A percentile compares a stretch with the other conserved stretches of the same genome.
Conservation (phyloP, 495 filamentous ascomycete species). For the Collariella sp. region DNA sequence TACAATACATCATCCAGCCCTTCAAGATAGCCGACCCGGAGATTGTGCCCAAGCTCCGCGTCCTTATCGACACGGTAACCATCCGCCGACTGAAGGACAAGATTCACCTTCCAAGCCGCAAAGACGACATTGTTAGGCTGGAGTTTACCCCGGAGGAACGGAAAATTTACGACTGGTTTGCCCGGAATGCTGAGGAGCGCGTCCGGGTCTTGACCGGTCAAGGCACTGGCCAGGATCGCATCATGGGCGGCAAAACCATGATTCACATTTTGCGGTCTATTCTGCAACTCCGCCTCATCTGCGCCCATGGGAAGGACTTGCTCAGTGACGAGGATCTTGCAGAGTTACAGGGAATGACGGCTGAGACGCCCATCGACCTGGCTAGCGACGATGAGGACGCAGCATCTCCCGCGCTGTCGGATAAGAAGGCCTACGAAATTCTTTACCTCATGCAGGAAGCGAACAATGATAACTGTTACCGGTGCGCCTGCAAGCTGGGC, state of each 20-base stretch:
- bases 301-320: conserved; percentile 84
- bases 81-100: conserved; percentile 87
- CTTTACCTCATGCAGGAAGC: conserved; percentile 72
- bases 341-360: conserved; percentile 65
- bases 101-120: conserved; percentile 68
- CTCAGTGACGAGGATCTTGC: conserved; percentile 74
- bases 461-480: conserved; percentile 57
- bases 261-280: conserved; percentile 86
- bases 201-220: conserved; percentile 43
- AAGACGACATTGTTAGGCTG: conserved; percentile 61
- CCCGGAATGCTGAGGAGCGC: conserved; percentile 43
- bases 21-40: conserved; percentile 76
- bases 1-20: conserved; percentile 66
- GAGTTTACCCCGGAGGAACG: conserved; percentile 45
- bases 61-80: conserved; percentile 90
- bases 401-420: conserved; percentile 40
- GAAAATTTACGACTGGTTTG: conserved; percentile 48
- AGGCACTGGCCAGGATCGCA: conserved; percentile 41
- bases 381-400: conserved; percentile 62
- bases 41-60: conserved; percentile 72
- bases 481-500: conserved; percentile 57
- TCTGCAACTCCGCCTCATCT: conserved; percentile 79
- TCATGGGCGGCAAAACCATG: conserved; percentile 72
- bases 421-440: conserved; percentile 71
- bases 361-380: conserved; percentile 75